Conservation (phyloP, 2,329 filamentous ascomycete species). For the Canariomyces notabilis region DNA sequence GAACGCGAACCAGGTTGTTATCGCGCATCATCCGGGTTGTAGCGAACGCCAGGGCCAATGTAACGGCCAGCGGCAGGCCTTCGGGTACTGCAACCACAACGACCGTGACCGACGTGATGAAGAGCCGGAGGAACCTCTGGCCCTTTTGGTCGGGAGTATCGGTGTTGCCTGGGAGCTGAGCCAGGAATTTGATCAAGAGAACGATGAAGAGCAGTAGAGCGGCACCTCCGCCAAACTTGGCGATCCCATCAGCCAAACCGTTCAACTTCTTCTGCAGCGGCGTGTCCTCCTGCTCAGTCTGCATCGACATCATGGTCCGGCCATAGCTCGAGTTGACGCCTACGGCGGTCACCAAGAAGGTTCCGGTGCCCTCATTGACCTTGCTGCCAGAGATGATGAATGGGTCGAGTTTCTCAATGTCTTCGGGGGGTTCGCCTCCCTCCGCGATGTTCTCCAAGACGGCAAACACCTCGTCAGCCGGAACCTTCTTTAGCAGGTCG, state of each 20-base stretch:
- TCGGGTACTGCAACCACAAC: slow-evolving; percentile 66
- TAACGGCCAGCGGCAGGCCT: slow-evolving; percentile 63
- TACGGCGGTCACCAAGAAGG: slow-evolving; percentile 50
- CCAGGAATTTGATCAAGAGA: slow-evolving; percentile 72
- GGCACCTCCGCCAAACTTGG: slow-evolving; percentile 55
- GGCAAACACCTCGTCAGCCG: slow-evolving; percentile 54
- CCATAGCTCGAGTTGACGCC: slow-evolving; percentile 52
- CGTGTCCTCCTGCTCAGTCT: slow-evolving; percentile 47
- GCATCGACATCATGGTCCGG: slow-evolving; percentile 52
- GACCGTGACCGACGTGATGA: slow-evolving; percentile 63
- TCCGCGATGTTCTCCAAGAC: slow-evolving; percentile 48
- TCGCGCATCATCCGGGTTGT: slow-evolving; percentile 67
- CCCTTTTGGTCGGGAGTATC: slow-evolving; percentile 50
- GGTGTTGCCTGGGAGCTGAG: slow-evolving; percentile 48
- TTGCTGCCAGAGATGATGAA: slow-evolving; percentile 58
- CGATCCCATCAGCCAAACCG: slow-evolving; percentile 45
- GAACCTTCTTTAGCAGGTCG: slow-evolving; percentile 63
- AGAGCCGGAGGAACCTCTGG: slow-evolving; percentile 53
- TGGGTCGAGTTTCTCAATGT: slow-evolving; percentile 50
- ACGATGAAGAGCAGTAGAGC: slow-evolving; percentile 73
- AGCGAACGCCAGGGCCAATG: slow-evolving; percentile 63
- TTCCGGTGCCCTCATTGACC: slow-evolving; percentile 49
- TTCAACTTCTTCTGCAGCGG: slow-evolving; percentile 51
- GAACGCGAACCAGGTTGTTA: slow-evolving; percentile 64
- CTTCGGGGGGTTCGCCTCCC: slow-evolving; percentile 31